Percentiles rank a stretch among this genome's conserved stretches.
These are phyloP conservation scores for Litchi chinensis DNA, from an alignment of 345 rosid genomes.

Conservation along the genomic window DNA sequence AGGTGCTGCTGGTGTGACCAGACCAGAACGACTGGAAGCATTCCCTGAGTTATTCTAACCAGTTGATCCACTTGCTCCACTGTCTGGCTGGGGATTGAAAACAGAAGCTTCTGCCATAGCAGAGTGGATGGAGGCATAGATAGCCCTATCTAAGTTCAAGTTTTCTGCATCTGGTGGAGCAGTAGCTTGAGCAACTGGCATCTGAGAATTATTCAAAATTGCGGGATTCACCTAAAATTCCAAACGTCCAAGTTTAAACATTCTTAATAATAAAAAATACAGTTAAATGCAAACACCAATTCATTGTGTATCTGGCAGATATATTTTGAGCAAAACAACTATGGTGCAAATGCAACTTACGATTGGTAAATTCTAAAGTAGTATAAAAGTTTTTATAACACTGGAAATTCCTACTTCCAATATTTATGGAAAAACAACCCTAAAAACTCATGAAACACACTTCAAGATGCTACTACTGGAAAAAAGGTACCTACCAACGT, in stretches of 20 bases:
- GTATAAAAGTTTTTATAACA: neutral
- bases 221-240: conserved; percentile 58
- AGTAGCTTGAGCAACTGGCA: conserved; percentile 52
- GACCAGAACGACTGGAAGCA: conserved; percentile 18
- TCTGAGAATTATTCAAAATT: conserved; percentile 53
- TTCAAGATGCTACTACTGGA: neutral
- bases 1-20: conserved; percentile 23
- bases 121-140: conserved; percentile 77
- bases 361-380: neutral
- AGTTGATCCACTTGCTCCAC: conserved; percentile 53
- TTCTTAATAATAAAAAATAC: neutral
- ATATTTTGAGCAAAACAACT: neutral
- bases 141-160: conserved; percentile 68
- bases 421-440: neutral
- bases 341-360: neutral
- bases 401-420: neutral
- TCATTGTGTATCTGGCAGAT: neutral
- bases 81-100: conserved; percentile 31
- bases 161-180: conserved; percentile 70
- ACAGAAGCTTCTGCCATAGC: conserved; percentile 40
- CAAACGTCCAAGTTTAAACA: conserved; percentile 4
- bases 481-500: too few relatives aligned
- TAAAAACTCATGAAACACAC: neutral
- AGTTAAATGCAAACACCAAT: neutral
- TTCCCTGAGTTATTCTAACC: conserved; percentile 29